A percentile compares a stretch with the other conserved stretches of the same genome.
phyloP scores from a whole-genome alignment of 441 rosid species.

The Corymbia citriodora region DNA sequence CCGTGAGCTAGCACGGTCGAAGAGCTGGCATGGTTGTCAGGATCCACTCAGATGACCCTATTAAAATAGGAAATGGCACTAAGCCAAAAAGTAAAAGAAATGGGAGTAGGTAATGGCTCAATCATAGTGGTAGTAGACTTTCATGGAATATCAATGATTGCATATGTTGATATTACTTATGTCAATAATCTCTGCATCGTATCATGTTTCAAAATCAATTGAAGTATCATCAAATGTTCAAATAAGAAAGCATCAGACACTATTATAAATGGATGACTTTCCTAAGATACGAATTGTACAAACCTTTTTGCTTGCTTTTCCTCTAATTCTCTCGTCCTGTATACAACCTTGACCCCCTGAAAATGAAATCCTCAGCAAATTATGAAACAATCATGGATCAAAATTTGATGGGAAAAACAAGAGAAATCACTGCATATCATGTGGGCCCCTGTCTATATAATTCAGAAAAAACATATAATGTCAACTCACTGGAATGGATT shows the following conservation, averaged over 20 bases:
- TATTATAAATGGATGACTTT: neutral
- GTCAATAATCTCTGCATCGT: neutral
- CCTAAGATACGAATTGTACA: neutral
- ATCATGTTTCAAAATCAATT: neutral
- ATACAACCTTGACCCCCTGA: constrained; percentile 80
- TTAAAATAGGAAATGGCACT: neutral
- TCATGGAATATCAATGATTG: neutral
- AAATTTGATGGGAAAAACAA: neutral
- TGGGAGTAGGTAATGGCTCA: neutral
- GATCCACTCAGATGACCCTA: neutral
- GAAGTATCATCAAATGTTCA: neutral
- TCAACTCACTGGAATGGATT: constrained; percentile 54
- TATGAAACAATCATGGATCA: neutral
- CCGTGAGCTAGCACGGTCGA: neutral
- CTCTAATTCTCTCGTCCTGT: constrained; percentile 81
- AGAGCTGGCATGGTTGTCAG: neutral
- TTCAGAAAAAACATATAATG: neutral
- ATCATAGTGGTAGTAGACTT: neutral
- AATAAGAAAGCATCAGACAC: neutral
- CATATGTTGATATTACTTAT: neutral
- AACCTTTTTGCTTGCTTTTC: constrained; percentile 83
- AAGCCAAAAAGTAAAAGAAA: neutral
- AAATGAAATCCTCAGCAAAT: neutral
- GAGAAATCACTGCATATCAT: neutral
- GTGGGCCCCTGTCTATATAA: neutral